These are phyloP conservation scores for Citrus mangshanensis DNA, from an alignment of 345 rosid species.

Conservation along the genomic window DNA sequence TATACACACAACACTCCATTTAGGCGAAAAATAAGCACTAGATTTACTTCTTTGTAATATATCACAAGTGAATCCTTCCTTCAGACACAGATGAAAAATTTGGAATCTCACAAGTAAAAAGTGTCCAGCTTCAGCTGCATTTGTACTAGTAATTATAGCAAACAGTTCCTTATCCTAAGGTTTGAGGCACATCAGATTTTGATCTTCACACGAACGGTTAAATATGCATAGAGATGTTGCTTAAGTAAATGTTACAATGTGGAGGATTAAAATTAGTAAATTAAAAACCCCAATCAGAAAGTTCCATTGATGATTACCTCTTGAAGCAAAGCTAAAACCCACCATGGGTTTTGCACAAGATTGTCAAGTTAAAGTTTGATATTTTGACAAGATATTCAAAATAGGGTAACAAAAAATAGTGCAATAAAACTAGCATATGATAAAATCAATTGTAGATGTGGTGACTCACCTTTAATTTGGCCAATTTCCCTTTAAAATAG, in stretches of 20 bases:
- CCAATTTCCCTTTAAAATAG: no score
- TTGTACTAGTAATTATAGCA: background rate
- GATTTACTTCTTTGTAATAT: background rate
- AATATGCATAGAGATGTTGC: background rate
- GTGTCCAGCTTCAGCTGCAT: no score
- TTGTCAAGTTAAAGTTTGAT: background rate
- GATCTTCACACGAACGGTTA: background rate
- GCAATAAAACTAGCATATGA: no score
- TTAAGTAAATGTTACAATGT: background rate
- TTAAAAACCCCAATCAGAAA: background rate
- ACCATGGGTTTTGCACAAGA: background rate
- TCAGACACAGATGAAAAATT: no score
- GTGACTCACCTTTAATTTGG: no score
- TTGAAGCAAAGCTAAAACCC: conserved; percentile 4
- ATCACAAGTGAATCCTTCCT: no score
- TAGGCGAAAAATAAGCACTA: background rate
- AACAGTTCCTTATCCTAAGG: background rate
- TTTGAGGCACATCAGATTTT: background rate
- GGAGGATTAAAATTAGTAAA: background rate
- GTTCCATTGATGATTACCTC: background rate
- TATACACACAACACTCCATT: background rate
- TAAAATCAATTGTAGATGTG: no score
- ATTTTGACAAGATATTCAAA: background rate
- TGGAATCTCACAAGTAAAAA: no score
- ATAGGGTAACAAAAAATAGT: background rate